A percentile compares a stretch with the other conserved stretches of the same genome.
These are phyloP conservation scores for Aspergillus puulaauensis DNA, from an alignment of 2,329 filamentous ascomycete genomes.

Conservation along the genomic window DNA sequence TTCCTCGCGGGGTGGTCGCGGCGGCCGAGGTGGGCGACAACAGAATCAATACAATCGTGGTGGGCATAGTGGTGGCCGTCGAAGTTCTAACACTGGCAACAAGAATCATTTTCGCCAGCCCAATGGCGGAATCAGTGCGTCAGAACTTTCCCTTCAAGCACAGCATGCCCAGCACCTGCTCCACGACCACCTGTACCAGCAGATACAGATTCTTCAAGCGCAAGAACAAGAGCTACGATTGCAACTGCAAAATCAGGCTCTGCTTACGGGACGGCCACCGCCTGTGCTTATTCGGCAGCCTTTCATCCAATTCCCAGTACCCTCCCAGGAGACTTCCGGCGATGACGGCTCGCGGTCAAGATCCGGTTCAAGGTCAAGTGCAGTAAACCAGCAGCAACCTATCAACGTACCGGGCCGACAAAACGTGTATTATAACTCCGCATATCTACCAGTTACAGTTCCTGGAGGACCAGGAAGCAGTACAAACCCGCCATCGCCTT, in stretches of 20 bases:
- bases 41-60: slow-evolving; percentile 49
- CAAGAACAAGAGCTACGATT: slow-evolving; percentile 51
- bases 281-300: slow-evolving; percentile 43
- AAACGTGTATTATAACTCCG: slow-evolving; percentile 34
- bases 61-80: slow-evolving; percentile 48
- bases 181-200: slow-evolving; percentile 50
- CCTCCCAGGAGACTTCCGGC: slow-evolving; percentile 32
- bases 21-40: slow-evolving; percentile 51
- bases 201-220: slow-evolving; percentile 51
- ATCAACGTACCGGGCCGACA: slow-evolving; percentile 33
- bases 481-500: slow-evolving; percentile 50
- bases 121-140: slow-evolving; percentile 35
- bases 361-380: slow-evolving; percentile 38
- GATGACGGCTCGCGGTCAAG: slow-evolving; percentile 40
- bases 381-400: slow-evolving; percentile 38
- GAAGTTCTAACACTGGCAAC: slow-evolving; percentile 58
- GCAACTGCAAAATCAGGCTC: slow-evolving; percentile 47
- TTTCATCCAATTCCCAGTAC: slow-evolving; percentile 41
- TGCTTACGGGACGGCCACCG: slow-evolving; percentile 40
- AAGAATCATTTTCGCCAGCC: slow-evolving; percentile 40
- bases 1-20: slow-evolving; percentile 49
- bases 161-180: slow-evolving; percentile 49
- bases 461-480: slow-evolving; percentile 37
- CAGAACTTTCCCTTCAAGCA: slow-evolving; percentile 43
- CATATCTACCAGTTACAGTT: slow-evolving; percentile 38